Evolutionary conservation across 345 rosid species (phyloP), one percentile per base, ranked within the genome.

Genomic region (Xanthoceras sorbifolium): DNA sequence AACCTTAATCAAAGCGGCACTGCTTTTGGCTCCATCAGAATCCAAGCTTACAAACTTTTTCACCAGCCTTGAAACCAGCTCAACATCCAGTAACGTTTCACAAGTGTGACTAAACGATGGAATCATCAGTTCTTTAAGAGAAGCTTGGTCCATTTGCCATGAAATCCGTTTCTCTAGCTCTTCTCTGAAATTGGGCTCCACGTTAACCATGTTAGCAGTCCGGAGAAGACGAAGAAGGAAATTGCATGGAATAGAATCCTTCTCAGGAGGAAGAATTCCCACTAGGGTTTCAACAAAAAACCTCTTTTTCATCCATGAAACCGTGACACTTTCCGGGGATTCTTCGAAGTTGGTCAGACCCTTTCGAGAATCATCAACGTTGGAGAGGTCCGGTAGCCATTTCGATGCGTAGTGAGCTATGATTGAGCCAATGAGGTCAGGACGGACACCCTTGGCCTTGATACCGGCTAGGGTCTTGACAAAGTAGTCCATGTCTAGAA

Each of bases 71-170:
- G 79, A 82, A 60, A 92, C 88, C 0, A 93, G 89, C 88, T 87
- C 97, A 4, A 92, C 89, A 23, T 95, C 99, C 0, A 95, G 85
- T 77, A 95, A 69, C 17, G 95, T 93, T 62, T 87, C 88, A 46
- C 92, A 86, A 5, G 90, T 89, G 81, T 93, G 98, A 77, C 97
- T 93, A 8, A 95, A 95, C 9, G 97, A 93, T 0, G 99, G 99
- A 76, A 95, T 90, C 99, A 95, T 81, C 10, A 95, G 48, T 83
- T 95, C 99, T 75, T 89, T 92, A 52, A 95, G 72, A 0, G 97
- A 90, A 62, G 99, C 97, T 72, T 88, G 91, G 72, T 95, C 99
- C 0, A 95, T 89, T 75, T 92, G 97, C 98, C 91, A 87, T 5
- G 97, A 85, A 32, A 90, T 80, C 84, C 91, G 82, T 72, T 72